Base-by-base conservation (phyloP, 257 asterid genomes). In the Coffea eugenioides region DNA sequence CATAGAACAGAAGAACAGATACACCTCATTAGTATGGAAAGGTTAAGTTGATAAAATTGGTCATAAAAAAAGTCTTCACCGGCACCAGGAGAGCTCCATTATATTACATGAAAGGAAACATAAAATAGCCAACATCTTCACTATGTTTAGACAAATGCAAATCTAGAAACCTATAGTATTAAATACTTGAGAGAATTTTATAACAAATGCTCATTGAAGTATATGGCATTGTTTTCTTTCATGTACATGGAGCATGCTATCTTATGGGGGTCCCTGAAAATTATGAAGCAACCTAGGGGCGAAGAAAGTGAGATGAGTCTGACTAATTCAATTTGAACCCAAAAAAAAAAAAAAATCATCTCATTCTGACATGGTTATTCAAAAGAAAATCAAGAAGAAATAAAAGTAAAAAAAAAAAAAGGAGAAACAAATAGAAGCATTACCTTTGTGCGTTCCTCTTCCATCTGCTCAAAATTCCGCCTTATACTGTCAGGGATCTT, bases 371-470 rank as follows among this genome's bases (percentile, higher is more conserved):
- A 20, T 11, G 52, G n/a, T 9, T 39, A 34, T 20, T 68, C 46
- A 70, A 43, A 36, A 14, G 46, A 85, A 67, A 52, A 46, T 56
- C 20, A 41, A 82, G 61, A 66, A 23, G 59, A 3, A 52, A 59
- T 18, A 80, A 79, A 77, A 48, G 74, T 66, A 51, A 21, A 61
- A 56, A 76, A 46, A 80, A 43, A 16, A 71, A 4, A 78, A 4
- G 59, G 21, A 66, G 69, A 65, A 82, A 65, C 79, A 64, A 69
- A 51, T 41, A 64, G 73, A 79, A 83, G 69, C 54, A 81, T 54
- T 80, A 94, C 99, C 97, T 96, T 96, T 79, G 99, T 96, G 62
- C 99, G 96, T 89, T 96, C 98, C 85, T 94, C 97, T 88, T 96
- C 99, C 99, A 94, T 96, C 84, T 91, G 92, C 86, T 86, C 92